Percentiles rank a stretch among this genome's conserved stretches.
Evolutionary conservation across 148 eudicot species (phyloP).

Genomic region (Silene latifolia): DNA sequence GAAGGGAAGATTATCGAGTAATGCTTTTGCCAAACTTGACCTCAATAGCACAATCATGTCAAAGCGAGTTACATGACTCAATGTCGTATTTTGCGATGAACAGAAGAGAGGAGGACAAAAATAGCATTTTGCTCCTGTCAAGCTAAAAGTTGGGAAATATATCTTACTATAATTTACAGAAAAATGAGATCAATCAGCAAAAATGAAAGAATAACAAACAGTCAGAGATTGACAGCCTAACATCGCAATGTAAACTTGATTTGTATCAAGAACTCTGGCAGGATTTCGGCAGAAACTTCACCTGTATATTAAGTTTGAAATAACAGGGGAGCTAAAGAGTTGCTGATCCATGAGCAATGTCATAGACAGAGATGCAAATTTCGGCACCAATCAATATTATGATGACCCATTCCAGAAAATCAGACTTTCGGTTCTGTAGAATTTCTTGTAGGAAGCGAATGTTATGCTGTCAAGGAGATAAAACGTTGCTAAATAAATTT

Average conservation of each 20-base stretch:
- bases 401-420: conserved; percentile 88
- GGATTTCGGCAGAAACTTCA: background rate
- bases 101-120: too few relatives aligned
- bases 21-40: too few relatives aligned
- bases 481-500: background rate
- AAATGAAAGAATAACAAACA: background rate
- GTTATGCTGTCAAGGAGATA: conserved; percentile 56
- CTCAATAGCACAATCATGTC: too few relatives aligned
- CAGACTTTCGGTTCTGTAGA: conserved; percentile 87
- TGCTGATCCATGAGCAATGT: conserved; percentile 62
- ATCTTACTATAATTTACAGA: conserved; percentile 15
- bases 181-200: background rate
- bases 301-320: background rate
- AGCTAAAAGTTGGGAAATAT: too few relatives aligned
- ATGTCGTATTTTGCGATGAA: too few relatives aligned
- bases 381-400: conserved; percentile 76
- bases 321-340: conserved; percentile 22
- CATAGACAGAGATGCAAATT: conserved; percentile 76
- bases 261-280: background rate
- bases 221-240: background rate
- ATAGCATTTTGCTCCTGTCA: too few relatives aligned
- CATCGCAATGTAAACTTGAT: conserved; percentile 23
- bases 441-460: conserved; percentile 89
- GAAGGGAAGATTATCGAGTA: too few relatives aligned
- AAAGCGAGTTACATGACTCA: too few relatives aligned